phyloP scores from a whole-genome alignment of 495 filamentous ascomycete genomes.

The Aspergillus leporis region DNA sequence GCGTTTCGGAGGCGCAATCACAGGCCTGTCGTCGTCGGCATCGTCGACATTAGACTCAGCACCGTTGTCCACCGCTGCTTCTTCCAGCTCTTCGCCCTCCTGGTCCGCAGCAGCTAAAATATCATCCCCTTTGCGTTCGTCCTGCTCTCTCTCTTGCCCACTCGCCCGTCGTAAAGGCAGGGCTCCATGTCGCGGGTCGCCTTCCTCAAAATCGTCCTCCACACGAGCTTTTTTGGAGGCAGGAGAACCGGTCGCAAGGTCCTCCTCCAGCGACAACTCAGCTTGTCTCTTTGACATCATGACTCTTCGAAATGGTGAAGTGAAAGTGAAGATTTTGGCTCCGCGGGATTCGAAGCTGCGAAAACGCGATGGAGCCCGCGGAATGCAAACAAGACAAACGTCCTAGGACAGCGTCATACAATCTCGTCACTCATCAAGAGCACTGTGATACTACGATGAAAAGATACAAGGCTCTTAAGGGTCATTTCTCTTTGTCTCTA shows the following conservation, averaged over 20 bases:
- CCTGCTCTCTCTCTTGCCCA: slow-evolving; percentile 32
- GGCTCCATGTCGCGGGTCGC: slow-evolving; percentile 40
- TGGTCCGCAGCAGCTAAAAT: slow-evolving; percentile 39
- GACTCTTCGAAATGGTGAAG: slow-evolving; percentile 20
- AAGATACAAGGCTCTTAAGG: not conserved
- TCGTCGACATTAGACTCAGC: slow-evolving; percentile 34
- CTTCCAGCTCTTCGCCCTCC: slow-evolving; percentile 43
- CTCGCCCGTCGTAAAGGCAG: slow-evolving; percentile 37
- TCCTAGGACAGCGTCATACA: slow-evolving; percentile 14
- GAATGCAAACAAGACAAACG: slow-evolving; percentile 50
- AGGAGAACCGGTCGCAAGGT: slow-evolving; percentile 60
- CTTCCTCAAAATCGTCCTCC: slow-evolving; percentile 49
- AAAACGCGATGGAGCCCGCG: slow-evolving; percentile 18
- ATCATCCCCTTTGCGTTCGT: slow-evolving; percentile 40
- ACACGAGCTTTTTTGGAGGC: slow-evolving; percentile 74
- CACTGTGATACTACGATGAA: not conserved
- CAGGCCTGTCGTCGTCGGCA: slow-evolving; percentile 42
- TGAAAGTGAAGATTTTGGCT: slow-evolving; percentile 5
- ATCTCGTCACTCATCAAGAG: not conserved
- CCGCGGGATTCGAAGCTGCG: slow-evolving; percentile 15
- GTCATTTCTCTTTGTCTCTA: slow-evolving; percentile 21
- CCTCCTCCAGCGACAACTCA: slow-evolving; percentile 71
- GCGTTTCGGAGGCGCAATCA: slow-evolving; percentile 49
- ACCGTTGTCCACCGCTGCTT: slow-evolving; percentile 32
- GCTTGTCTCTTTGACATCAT: slow-evolving; percentile 78